Evolutionary conservation across 2,329 filamentous ascomycete genomes (phyloP), one percentile per base, ranked within the genome.

Genomic region (Basipetospora chlamydospora): DNA sequence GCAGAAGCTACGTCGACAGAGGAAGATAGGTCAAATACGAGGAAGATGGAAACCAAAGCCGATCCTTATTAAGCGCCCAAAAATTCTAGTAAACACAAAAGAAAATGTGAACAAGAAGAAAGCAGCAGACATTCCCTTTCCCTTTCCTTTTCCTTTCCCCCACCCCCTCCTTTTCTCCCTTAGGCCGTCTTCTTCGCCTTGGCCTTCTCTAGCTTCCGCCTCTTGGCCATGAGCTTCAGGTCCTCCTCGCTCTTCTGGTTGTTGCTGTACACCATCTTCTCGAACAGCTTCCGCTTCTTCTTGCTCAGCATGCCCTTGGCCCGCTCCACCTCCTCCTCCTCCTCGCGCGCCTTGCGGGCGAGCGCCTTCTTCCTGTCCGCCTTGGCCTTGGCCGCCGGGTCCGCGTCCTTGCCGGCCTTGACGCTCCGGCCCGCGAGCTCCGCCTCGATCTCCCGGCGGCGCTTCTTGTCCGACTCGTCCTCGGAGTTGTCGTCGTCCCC

Each of bases 251-350:
- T 88, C 67, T 85, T 83, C 70, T 90, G 87, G 62, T 80, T 87
- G 60, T 95, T 94, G 43, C 77, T 86, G 61, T 93, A 92, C 53
- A 86, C 70, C 84, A 98, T 98, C 66, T 95, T 90, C 67, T 96
- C 90, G 47, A 88, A 80, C 51, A 95, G 65, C 76, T 95, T 95
- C 51, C 90, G 72, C 77, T 96, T 98, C 73, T 92, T 90, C 59
- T 92, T 83, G 58, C 81, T 83, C 67, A 96, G 78, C 90, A 98
- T 98, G 64, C 92, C 90, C 74, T 94, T 95, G 56, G 84, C 80
- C 43, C 88, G 72, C 58, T 94, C 86, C 40, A 92, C 60, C 49
- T 96, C 87, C 58, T 96, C 90, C 4, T 80, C 77, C 53, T 90
- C 82, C 50, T 77, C 69, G 41, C 75, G 72, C 25, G 75, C 72